These are phyloP conservation scores for Hanseniaspora gamundiae DNA, from an alignment of 1,139 yeast genomes.

Conservation along the genomic window DNA sequence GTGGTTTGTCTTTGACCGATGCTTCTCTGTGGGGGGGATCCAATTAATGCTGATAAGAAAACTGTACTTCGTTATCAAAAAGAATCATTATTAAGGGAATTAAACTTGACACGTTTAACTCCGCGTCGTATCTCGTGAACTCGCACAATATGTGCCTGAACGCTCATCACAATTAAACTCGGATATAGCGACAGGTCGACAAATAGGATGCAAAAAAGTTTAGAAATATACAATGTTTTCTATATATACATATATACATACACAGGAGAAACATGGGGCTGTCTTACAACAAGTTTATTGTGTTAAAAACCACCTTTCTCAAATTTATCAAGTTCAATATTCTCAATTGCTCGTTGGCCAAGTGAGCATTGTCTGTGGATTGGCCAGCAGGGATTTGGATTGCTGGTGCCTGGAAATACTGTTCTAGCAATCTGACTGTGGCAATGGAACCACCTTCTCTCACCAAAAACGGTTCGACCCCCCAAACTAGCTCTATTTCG, in stretches of 20 bases:
- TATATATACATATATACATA: background rate
- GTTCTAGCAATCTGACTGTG: constrained; percentile 73
- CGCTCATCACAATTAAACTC: too few species aligned
- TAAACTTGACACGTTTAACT: too few species aligned
- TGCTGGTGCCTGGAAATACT: constrained; percentile 73
- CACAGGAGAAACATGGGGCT: background rate
- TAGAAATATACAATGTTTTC: background rate
- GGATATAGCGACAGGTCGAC: too few species aligned
- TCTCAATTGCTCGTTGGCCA: constrained; percentile 74
- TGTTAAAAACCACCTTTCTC: constrained; percentile 49
- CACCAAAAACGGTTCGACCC: constrained; percentile 59
- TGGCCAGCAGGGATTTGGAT: constrained; percentile 97
- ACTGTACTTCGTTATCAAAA: too few species aligned
- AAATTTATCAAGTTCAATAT: constrained; percentile 67
- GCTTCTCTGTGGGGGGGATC: background rate
- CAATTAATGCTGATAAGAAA: too few species aligned
- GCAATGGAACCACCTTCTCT: constrained; percentile 98
- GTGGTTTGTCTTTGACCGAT: background rate
- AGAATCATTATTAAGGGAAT: too few species aligned
- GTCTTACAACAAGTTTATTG: constrained; percentile 26
- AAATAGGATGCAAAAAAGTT: too few species aligned
- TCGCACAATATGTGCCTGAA: too few species aligned
- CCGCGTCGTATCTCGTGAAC: too few species aligned
- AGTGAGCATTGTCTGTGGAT: constrained; percentile 87
- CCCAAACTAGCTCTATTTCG: constrained; percentile 55